phyloP scores from a whole-genome alignment of 768 basidiomycete genomes.

The Suillus hirtellus region DNA sequence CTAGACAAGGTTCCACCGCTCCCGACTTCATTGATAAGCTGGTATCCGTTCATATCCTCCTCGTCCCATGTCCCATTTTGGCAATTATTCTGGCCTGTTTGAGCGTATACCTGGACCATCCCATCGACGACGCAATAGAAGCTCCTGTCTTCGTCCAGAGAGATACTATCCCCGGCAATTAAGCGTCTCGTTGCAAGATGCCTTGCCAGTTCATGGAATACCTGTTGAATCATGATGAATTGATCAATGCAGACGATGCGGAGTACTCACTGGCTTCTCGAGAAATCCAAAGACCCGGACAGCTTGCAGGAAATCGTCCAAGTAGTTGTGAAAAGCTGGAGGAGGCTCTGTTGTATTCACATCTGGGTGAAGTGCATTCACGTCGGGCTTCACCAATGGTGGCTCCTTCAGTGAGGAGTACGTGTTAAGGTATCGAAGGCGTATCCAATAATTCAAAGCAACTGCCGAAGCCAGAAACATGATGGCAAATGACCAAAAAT shows the following conservation, averaged over 20 bases:
- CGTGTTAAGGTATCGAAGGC: constrained; percentile 75
- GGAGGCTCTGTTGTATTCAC: constrained; percentile 75
- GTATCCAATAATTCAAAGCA: constrained; percentile 80
- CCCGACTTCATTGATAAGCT: constrained; percentile 94
- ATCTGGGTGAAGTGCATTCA: constrained; percentile 88
- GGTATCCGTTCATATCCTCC: constrained; percentile 93
- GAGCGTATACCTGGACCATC: constrained; percentile 90
- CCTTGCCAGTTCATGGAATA: constrained; percentile 95
- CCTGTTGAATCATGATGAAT: constrained; percentile 41
- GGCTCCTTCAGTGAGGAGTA: constrained; percentile 79
- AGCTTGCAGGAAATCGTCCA: constrained; percentile 96
- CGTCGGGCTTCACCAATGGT: constrained; percentile 79
- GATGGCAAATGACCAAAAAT: constrained; percentile 87
- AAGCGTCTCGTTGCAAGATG: constrained; percentile 95
- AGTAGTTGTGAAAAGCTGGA: constrained; percentile 89
- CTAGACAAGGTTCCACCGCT: constrained; percentile 94
- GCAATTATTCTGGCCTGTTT: constrained; percentile 54
- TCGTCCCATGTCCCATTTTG: constrained; percentile 70
- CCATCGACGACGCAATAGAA: constrained; percentile 99
- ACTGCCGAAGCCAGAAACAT: constrained; percentile 68
- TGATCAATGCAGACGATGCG: not conserved
- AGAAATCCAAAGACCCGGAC: constrained; percentile 96
- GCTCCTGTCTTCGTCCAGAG: constrained; percentile 87
- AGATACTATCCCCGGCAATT: constrained; percentile 93
- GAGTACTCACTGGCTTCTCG: constrained; percentile 82